Percentiles rank a stretch among this genome's conserved stretches.
phyloP scores from a whole-genome alignment of 2,329 filamentous ascomycete species.

The Xylaria sp. region DNA sequence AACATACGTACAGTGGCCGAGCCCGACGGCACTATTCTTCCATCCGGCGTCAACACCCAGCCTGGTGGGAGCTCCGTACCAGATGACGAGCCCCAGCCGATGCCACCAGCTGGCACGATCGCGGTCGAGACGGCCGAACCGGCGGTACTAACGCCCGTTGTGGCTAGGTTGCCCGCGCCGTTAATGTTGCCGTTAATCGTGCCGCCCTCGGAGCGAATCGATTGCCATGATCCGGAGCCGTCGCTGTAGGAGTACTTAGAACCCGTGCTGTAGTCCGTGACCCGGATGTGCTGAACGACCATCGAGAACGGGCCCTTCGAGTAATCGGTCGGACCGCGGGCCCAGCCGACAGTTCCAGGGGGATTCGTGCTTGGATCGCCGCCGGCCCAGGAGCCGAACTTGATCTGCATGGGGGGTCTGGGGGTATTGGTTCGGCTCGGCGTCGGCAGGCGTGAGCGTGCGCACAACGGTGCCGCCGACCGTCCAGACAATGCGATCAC shows the following conservation, averaged over 20 bases:
- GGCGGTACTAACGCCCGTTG: slow-evolving; percentile 57
- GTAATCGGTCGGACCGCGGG: slow-evolving; percentile 81
- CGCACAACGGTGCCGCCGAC: slow-evolving; percentile 74
- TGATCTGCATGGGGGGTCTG: slow-evolving; percentile 95
- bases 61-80: slow-evolving; percentile 61
- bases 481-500: slow-evolving; percentile 77
- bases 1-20: slow-evolving; percentile 52
- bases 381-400: slow-evolving; percentile 87
- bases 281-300: slow-evolving; percentile 67
- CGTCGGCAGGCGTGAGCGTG: slow-evolving; percentile 63
- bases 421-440: slow-evolving; percentile 72
- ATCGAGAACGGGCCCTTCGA: slow-evolving; percentile 78
- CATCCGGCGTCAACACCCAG: slow-evolving; percentile 73
- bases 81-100: slow-evolving; percentile 51
- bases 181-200: slow-evolving; percentile 63
- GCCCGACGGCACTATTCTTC: slow-evolving; percentile 71
- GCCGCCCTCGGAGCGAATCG: slow-evolving; percentile 77
- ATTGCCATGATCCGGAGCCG: slow-evolving; percentile 70
- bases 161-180: slow-evolving; percentile 45
- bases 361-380: slow-evolving; percentile 71
- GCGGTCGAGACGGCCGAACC: slow-evolving; percentile 57
- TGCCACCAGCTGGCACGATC: slow-evolving; percentile 65
- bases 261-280: slow-evolving; percentile 92
- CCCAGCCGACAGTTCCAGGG: slow-evolving; percentile 82
- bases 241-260: slow-evolving; percentile 78